Conservation (phyloP, 805 yeast species). For the Starmerella gropengiesseri region DNA sequence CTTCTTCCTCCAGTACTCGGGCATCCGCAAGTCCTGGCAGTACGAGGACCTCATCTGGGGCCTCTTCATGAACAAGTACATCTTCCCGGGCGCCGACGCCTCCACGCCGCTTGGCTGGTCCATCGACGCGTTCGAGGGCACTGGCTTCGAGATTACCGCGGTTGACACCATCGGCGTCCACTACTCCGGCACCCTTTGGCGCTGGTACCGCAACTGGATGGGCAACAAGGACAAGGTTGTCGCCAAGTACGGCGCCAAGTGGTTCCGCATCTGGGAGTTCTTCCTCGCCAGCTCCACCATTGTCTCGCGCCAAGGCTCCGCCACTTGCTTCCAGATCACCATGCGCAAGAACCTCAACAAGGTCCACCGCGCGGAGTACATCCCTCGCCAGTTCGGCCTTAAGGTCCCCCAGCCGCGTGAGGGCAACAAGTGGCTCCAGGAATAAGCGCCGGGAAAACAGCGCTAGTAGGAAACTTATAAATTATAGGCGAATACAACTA, state of each 20-base stretch:
- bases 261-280: slow-evolving; percentile 91
- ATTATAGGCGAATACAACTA: too few species aligned
- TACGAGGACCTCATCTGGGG: slow-evolving; percentile 93
- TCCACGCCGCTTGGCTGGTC: slow-evolving; percentile 87
- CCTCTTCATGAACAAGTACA: slow-evolving; percentile 87
- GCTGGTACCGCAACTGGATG: slow-evolving; percentile 92
- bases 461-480: background rate
- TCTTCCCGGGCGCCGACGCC: slow-evolving; percentile 96
- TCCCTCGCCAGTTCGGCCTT: slow-evolving; percentile 69
- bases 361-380: slow-evolving; percentile 70
- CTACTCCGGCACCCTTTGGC: slow-evolving; percentile 82
- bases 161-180: slow-evolving; percentile 87
- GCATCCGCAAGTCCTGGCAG: slow-evolving; percentile 86
- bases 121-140: slow-evolving; percentile 60
- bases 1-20: slow-evolving; percentile 80
- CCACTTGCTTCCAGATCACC: slow-evolving; percentile 82
- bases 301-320: slow-evolving; percentile 85
- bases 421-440: slow-evolving; percentile 29
- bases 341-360: slow-evolving; percentile 82
- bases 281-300: slow-evolving; percentile 75
- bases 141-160: slow-evolving; percentile 76
- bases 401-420: slow-evolving; percentile 32
- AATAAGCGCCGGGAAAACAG: slow-evolving; percentile 7
- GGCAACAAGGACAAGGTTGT: slow-evolving; percentile 66
- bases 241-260: slow-evolving; percentile 72